Evolutionary conservation across 345 rosid species (phyloP).

Genomic region (Conringia planisiliqua): DNA sequence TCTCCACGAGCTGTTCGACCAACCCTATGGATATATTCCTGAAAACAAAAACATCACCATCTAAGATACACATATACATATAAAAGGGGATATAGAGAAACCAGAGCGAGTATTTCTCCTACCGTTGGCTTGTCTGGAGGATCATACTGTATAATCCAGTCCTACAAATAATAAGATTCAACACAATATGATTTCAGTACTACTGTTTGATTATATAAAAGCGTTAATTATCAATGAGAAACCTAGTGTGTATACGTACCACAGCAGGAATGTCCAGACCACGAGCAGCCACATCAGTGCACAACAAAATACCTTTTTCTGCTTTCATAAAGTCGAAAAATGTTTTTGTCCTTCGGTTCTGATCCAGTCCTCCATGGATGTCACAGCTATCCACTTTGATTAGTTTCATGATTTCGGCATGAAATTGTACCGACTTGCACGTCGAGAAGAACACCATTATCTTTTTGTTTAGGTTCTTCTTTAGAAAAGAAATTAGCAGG

Average conservation of each 20-base stretch:
- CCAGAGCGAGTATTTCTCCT: background rate
- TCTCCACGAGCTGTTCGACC: constrained; percentile 99
- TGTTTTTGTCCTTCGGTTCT: constrained; percentile 84
- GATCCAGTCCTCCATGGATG: constrained; percentile 94
- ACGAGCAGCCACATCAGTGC: constrained; percentile 99
- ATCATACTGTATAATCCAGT: constrained; percentile 97
- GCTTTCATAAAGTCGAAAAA: constrained; percentile 93
- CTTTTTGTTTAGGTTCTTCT: constrained; percentile 83
- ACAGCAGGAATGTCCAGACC: constrained; percentile 98
- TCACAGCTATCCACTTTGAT: constrained; percentile 73
- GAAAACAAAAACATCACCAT: constrained; percentile 26
- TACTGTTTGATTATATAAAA: background rate
- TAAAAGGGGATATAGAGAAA: background rate
- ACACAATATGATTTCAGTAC: background rate
- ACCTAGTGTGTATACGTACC: constrained; percentile 42
- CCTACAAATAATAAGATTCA: constrained; percentile 45
- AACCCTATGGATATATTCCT: constrained; percentile 99
- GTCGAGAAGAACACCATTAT: constrained; percentile 99
- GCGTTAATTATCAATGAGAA: background rate
- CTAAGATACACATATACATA: background rate
- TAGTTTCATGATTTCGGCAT: constrained; percentile 78
- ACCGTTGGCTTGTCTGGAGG: constrained; percentile 98
- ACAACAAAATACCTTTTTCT: constrained; percentile 87
- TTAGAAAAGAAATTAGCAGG: constrained; percentile 85
- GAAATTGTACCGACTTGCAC: constrained; percentile 92